These are phyloP conservation scores for Nakazawaea ishiwadae DNA, from an alignment of 805 yeast species.

Conservation along the genomic window DNA sequence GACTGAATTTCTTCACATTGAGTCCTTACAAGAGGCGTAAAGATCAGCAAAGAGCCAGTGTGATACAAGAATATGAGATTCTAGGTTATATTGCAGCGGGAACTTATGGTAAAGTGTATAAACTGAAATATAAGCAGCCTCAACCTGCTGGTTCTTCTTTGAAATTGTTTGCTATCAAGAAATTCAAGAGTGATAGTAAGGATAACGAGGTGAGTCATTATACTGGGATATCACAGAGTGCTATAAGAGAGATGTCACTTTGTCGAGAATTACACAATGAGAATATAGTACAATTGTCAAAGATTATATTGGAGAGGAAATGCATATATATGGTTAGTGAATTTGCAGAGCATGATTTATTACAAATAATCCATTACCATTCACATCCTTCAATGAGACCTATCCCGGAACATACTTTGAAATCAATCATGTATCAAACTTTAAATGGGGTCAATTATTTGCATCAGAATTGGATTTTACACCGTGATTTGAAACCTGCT, in stretches of 20 bases:
- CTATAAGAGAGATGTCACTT: slow-evolving; percentile 92
- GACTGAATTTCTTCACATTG: slow-evolving; percentile 47
- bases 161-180: slow-evolving; percentile 77
- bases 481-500: slow-evolving; percentile 95
- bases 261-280: slow-evolving; percentile 82
- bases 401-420: slow-evolving; percentile 74
- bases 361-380: slow-evolving; percentile 92
- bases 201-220: slow-evolving; percentile 79
- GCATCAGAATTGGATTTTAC: slow-evolving; percentile 95
- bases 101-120: slow-evolving; percentile 92
- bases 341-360: slow-evolving; percentile 91
- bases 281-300: slow-evolving; percentile 76
- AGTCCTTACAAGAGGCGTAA: slow-evolving; percentile 58
- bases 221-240: slow-evolving; percentile 94
- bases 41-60: slow-evolving; percentile 65
- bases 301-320: slow-evolving; percentile 82
- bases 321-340: slow-evolving; percentile 93
- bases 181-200: slow-evolving; percentile 91
- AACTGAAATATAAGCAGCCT: slow-evolving; percentile 54
- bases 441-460: slow-evolving; percentile 85
- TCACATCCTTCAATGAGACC: slow-evolving; percentile 81
- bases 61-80: slow-evolving; percentile 80
- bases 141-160: slow-evolving; percentile 13
- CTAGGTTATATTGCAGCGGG: slow-evolving; percentile 98
- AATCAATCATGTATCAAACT: slow-evolving; percentile 89